Conservation (phyloP, 148 eudicot genomes). For the Polygonum maritimum region DNA sequence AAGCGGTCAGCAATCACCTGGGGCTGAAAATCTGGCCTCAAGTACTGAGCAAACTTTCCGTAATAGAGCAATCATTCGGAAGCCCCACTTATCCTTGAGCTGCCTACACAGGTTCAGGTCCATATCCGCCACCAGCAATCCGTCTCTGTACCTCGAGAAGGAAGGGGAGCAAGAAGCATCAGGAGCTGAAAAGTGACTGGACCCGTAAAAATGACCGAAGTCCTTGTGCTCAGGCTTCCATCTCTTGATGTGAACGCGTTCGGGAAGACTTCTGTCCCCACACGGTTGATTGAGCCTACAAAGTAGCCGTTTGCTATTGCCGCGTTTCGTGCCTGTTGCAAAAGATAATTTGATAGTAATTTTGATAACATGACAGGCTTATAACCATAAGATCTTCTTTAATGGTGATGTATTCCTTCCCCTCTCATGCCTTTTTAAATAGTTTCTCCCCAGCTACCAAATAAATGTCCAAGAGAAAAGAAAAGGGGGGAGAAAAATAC, state of each 20-base stretch:
- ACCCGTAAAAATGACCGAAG: constrained; percentile 97
- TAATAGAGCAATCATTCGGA: constrained; percentile 90
- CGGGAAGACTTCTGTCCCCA: constrained; percentile 84
- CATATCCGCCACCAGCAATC: constrained; percentile 79
- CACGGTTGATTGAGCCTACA: constrained; percentile 92
- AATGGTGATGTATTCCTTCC: background rate
- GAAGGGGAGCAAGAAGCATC: constrained; percentile 91
- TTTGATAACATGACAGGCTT: background rate
- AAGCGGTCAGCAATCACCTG: constrained; percentile 78
- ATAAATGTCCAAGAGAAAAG: background rate
- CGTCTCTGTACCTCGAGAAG: constrained; percentile 70
- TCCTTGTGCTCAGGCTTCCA: constrained; percentile 80
- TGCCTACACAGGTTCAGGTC: constrained; percentile 94
- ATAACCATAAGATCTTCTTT: background rate
- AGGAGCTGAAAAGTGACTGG: constrained; percentile 92
- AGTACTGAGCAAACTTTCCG: constrained; percentile 56
- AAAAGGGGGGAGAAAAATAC: constrained; percentile 21
- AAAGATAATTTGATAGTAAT: background rate
- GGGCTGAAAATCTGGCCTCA: constrained; percentile 72
- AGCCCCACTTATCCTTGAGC: constrained; percentile 91
- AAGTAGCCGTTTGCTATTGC: constrained; percentile 92
- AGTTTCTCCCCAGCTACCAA: background rate
- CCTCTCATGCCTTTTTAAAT: background rate
- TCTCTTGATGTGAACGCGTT: constrained; percentile 96
- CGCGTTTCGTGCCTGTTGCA: constrained; percentile 86